phyloP scores from a whole-genome alignment of 805 yeast species.

The Zygotorulaspora chibaensis region DNA sequence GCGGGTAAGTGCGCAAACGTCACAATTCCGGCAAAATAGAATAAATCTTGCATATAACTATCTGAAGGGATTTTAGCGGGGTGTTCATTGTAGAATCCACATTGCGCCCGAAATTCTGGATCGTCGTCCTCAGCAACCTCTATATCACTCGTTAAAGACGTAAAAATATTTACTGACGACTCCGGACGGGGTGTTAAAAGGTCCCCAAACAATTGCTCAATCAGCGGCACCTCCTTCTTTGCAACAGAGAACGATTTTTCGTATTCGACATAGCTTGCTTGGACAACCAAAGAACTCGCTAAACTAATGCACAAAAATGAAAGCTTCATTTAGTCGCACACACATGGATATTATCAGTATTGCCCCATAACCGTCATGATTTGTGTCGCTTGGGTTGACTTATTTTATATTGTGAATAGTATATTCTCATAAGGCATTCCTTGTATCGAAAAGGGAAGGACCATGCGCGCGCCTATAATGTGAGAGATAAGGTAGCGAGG shows the following conservation, averaged over 20 bases:
- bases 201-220: slow-evolving; percentile 14
- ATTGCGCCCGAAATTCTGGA: slow-evolving; percentile 14
- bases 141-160: background rate
- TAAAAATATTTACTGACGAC: background rate
- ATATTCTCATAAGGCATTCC: too few species aligned
- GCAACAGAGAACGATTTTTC: background rate
- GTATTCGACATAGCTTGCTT: background rate
- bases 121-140: slow-evolving; percentile 9
- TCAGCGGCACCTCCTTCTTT: slow-evolving; percentile 1
- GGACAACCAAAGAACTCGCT: background rate
- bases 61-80: slow-evolving; percentile 12
- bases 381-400: too few species aligned
- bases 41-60: slow-evolving; percentile 10
- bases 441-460: too few species aligned
- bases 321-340: too few species aligned
- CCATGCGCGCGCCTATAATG: too few species aligned
- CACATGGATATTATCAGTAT: too few species aligned
- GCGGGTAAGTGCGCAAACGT: slow-evolving; percentile 16
- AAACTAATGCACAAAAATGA: too few species aligned
- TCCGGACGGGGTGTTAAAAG: slow-evolving; percentile 9
- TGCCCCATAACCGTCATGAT: too few species aligned
- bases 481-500: too few species aligned
- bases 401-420: too few species aligned
- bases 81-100: slow-evolving; percentile 15
- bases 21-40: slow-evolving; percentile 15